Evolutionary conservation across 2,329 filamentous ascomycete species (phyloP).

Genomic region (Cercospora sojina): DNA sequence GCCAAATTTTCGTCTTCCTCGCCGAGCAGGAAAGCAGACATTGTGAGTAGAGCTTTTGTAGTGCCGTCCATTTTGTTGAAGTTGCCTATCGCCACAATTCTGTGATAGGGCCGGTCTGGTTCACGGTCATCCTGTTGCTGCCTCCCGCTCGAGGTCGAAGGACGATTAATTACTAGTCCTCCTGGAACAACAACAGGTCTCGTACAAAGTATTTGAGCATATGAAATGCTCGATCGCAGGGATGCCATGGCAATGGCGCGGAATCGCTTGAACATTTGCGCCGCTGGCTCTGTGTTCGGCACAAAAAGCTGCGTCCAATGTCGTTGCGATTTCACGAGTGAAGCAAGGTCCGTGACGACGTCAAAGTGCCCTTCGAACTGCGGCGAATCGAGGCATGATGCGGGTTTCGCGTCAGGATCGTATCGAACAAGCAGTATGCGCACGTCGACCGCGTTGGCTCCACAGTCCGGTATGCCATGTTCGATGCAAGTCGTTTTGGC

Average conservation of each 20-base stretch:
- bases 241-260: neutral
- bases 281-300: neutral
- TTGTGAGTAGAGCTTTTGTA: neutral
- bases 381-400: neutral
- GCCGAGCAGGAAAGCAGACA: neutral
- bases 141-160: neutral
- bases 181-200: neutral
- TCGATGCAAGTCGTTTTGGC: neutral
- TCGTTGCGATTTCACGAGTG: neutral
- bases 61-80: neutral
- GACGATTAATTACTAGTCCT: neutral
- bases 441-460: neutral
- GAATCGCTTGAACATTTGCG: neutral
- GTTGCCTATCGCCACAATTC: neutral
- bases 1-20: neutral
- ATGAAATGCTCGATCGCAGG: neutral
- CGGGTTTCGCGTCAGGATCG: neutral
- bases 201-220: neutral
- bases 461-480: neutral
- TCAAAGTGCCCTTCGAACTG: neutral
- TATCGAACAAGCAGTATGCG: neutral
- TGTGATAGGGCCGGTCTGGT: neutral
- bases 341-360: neutral
- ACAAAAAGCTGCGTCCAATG: neutral
- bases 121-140: neutral